These are phyloP conservation scores for Scalesia atractyloides DNA, from an alignment of 129 eudicot species.

Conservation along the genomic window DNA sequence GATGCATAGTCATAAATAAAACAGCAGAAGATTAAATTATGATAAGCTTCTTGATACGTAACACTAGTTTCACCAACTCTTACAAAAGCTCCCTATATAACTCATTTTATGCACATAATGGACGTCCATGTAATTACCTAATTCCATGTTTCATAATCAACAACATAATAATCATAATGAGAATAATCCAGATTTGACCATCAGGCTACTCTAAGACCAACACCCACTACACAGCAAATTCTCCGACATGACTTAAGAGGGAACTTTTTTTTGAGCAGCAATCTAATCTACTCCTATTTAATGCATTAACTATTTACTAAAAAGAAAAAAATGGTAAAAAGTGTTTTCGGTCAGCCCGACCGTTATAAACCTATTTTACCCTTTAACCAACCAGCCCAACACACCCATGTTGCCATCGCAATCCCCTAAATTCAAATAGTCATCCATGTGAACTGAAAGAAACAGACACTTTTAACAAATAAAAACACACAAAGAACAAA, in stretches of 20 bases:
- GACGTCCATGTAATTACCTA: neutral
- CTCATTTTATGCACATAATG: neutral
- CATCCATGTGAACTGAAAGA: neutral
- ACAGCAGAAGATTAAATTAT: neutral
- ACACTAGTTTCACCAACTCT: slow-evolving; percentile 5
- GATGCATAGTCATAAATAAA: neutral
- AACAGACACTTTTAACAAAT: neutral
- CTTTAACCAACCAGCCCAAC: neutral
- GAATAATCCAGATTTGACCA: neutral
- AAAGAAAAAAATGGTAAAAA: neutral
- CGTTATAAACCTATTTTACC: neutral
- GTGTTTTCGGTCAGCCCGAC: neutral
- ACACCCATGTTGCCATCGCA: neutral
- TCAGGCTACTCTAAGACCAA: neutral
- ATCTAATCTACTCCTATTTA: neutral
- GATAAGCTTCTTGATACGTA: neutral
- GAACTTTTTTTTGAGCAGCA: no score
- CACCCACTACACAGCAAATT: no score
- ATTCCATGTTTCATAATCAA: neutral
- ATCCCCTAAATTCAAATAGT: neutral
- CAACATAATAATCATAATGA: neutral
- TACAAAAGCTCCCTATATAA: neutral
- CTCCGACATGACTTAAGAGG: no score
- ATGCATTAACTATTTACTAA: neutral
- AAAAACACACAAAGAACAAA: neutral